Evolutionary conservation across 2,329 filamentous ascomycete genomes (phyloP).

Genomic region (Colletotrichum neosansevieriae): DNA sequence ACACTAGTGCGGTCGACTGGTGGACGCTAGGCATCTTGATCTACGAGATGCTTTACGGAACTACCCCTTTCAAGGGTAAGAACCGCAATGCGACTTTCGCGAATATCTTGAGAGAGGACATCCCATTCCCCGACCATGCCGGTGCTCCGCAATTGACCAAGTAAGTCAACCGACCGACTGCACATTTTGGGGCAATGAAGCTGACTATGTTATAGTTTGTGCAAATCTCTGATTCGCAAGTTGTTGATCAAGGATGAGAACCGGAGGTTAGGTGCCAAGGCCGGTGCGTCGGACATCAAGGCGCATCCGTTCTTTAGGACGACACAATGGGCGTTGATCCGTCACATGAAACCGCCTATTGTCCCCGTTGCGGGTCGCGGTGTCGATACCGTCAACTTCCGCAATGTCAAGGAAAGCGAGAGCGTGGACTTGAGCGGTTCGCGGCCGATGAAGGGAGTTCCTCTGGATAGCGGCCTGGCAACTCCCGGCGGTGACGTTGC

Average conservation of each 20-base stretch:
- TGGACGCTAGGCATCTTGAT: slow-evolving; percentile 98
- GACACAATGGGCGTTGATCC: slow-evolving; percentile 96
- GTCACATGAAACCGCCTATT: slow-evolving; percentile 98
- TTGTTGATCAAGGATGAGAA: slow-evolving; percentile 98
- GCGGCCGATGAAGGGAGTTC: slow-evolving; percentile 78
- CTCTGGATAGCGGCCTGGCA: slow-evolving; percentile 84
- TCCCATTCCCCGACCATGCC: slow-evolving; percentile 92
- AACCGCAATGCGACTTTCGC: slow-evolving; percentile 98
- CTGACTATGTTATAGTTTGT: slow-evolving; percentile 71
- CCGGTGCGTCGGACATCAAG: slow-evolving; percentile 97
- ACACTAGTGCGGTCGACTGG: slow-evolving; percentile 99
- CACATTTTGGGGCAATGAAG: slow-evolving; percentile 15
- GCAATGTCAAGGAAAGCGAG: slow-evolving; percentile 96
- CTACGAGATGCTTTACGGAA: slow-evolving; percentile 99
- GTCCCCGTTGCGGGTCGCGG: slow-evolving; percentile 91
- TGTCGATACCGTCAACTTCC: slow-evolving; percentile 95
- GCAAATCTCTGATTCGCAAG: slow-evolving; percentile 96
- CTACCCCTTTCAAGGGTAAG: slow-evolving; percentile 99
- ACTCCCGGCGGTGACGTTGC: slow-evolving; percentile 83
- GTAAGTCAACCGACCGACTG: slow-evolving; percentile 63
- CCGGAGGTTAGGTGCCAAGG: slow-evolving; percentile 89
- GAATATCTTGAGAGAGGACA: slow-evolving; percentile 95
- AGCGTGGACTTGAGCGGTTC: slow-evolving; percentile 86
- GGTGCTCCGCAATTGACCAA: slow-evolving; percentile 89
- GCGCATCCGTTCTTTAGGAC: slow-evolving; percentile 94